A percentile compares a stretch with the other conserved stretches of the same genome.
These are phyloP conservation scores for Scheffersomyces lignosus DNA, from an alignment of 805 yeast species.

Conservation along the genomic window DNA sequence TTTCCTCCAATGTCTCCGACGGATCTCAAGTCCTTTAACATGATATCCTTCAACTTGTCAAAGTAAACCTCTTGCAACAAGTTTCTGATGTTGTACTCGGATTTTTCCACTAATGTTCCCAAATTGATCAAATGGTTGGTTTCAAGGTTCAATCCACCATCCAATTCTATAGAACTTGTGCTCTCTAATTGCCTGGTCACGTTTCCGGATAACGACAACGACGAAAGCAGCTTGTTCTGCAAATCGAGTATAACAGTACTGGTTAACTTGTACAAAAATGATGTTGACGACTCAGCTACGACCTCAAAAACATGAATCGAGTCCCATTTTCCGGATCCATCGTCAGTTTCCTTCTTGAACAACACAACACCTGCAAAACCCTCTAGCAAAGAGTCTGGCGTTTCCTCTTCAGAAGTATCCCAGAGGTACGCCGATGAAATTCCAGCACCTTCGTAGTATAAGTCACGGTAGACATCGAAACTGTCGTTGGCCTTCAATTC, in stretches of 20 bases:
- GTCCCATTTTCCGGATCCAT: slow-evolving; percentile 73
- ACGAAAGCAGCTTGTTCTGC: slow-evolving; percentile 17
- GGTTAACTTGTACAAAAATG: slow-evolving; percentile 67
- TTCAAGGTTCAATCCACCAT: slow-evolving; percentile 39
- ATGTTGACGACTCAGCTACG: slow-evolving; percentile 35
- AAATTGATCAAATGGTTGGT: slow-evolving; percentile 80
- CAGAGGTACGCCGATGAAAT: slow-evolving; percentile 85
- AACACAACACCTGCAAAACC: slow-evolving; percentile 92
- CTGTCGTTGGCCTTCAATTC: slow-evolving; percentile 86
- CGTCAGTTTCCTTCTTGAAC: slow-evolving; percentile 67
- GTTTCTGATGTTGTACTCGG: slow-evolving; percentile 84
- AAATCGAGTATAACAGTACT: slow-evolving; percentile 85
- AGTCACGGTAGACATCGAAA: slow-evolving; percentile 87
- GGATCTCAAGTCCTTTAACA: slow-evolving; percentile 47
- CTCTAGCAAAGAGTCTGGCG: slow-evolving; percentile 30
- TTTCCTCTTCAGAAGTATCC: slow-evolving; percentile 70
- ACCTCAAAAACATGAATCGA: slow-evolving; percentile 91
- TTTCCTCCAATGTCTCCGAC: slow-evolving; percentile 34
- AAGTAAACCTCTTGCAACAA: slow-evolving; percentile 91
- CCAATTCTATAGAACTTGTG: slow-evolving; percentile 40
- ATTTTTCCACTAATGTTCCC: slow-evolving; percentile 83
- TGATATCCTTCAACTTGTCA: slow-evolving; percentile 88
- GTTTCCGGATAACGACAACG: slow-evolving; percentile 68
- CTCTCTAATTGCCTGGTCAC: slow-evolving; percentile 81
- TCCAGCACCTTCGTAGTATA: slow-evolving; percentile 91